phyloP scores from a whole-genome alignment of 2,329 filamentous ascomycete species.

The Penicillium sp. region DNA sequence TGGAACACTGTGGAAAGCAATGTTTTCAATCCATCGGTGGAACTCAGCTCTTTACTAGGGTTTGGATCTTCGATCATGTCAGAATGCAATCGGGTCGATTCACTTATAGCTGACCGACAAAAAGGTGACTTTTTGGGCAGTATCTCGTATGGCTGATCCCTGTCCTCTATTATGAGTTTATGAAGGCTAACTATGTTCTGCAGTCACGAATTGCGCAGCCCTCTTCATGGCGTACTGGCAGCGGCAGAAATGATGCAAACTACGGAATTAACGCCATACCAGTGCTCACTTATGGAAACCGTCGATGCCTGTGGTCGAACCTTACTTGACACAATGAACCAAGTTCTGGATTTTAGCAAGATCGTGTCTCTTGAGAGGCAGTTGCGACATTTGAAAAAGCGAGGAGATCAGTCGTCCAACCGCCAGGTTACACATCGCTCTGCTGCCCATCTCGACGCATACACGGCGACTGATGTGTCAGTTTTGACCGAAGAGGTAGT shows the following conservation, averaged over 20 bases:
- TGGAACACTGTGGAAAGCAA: constrained; percentile 32
- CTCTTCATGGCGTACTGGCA: constrained; percentile 14
- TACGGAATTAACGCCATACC: constrained; percentile 29
- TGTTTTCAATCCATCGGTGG: constrained; percentile 26
- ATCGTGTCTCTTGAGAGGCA: constrained; percentile 45
- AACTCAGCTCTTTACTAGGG: constrained; percentile 38
- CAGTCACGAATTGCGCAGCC: constrained; percentile 14
- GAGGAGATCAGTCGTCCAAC: constrained; percentile 16
- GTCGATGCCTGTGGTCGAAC: constrained; percentile 55
- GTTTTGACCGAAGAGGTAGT: neutral
- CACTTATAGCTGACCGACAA: constrained; percentile 43
- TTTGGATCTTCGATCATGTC: constrained; percentile 43
- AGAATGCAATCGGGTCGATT: constrained; percentile 41
- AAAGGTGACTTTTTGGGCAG: constrained; percentile 58
- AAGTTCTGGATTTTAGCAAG: constrained; percentile 50
- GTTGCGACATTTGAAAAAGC: constrained; percentile 9
- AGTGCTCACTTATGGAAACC: constrained; percentile 46
- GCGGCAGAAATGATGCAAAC: constrained; percentile 14
- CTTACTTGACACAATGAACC: constrained; percentile 49
- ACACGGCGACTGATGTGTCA: constrained; percentile 35
- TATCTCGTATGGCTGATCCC: constrained; percentile 38
- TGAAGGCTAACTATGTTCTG: neutral
- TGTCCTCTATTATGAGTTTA: neutral
- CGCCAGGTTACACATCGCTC: constrained; percentile 29
- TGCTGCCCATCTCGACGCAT: constrained; percentile 33